Percentiles rank a stretch among this genome's conserved stretches.
Evolutionary conservation across 768 basidiomycete species (phyloP).

Genomic region (Multifurca ochricompacta): DNA sequence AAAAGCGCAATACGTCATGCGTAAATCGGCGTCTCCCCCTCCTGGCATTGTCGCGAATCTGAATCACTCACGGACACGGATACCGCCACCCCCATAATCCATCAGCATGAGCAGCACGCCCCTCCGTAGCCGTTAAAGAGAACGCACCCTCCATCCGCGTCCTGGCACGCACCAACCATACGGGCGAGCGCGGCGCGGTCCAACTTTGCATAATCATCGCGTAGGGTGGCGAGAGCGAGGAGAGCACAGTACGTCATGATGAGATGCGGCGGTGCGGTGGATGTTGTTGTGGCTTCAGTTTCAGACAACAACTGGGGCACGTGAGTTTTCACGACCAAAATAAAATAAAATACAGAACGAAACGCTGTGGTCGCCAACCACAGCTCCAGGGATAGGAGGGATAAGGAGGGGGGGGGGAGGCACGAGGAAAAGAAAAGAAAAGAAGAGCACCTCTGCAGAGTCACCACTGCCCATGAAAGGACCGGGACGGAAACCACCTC

Average conservation of each 20-base stretch:
- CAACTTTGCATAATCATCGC: constrained; percentile 73
- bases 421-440: constrained; percentile 15
- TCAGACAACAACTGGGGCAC: constrained; percentile 1
- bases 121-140: too few relatives aligned
- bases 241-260: constrained; percentile 94
- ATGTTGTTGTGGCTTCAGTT: too few relatives aligned
- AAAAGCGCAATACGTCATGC: constrained; percentile 84
- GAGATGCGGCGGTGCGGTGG: constrained; percentile 63
- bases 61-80: too few relatives aligned
- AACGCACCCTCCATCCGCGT: constrained; percentile 72
- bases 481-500: constrained; percentile 60
- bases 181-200: constrained; percentile 58
- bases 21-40: constrained; percentile 66
- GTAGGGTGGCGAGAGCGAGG: constrained; percentile 71
- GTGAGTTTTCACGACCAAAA: background rate
- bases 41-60: constrained; percentile 70
- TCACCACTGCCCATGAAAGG: constrained; percentile 50
- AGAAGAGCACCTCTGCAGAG: constrained; percentile 17
- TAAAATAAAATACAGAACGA: background rate
- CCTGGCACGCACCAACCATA: constrained; percentile 69
- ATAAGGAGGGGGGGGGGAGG: background rate
- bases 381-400: too few relatives aligned
- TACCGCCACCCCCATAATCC: too few relatives aligned
- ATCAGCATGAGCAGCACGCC: too few relatives aligned
- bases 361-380: background rate